These are phyloP conservation scores for Trypanosoma brucei DNA, from an alignment of 208 protist species.

Conservation along the genomic window DNA sequence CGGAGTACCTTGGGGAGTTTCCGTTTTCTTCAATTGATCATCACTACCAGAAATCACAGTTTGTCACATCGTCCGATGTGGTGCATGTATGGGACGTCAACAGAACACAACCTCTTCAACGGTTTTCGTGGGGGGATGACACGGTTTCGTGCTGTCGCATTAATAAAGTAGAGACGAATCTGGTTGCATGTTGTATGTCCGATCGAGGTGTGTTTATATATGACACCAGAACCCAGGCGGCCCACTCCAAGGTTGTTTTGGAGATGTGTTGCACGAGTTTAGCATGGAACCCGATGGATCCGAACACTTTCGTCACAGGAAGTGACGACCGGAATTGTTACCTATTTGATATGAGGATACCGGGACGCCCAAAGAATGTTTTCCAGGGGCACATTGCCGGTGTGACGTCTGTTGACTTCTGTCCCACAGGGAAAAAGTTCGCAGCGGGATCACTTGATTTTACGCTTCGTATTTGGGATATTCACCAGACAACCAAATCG, in stretches of 20 bases:
- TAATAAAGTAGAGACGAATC: constrained; percentile 92
- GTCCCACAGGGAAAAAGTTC: constrained; percentile 94
- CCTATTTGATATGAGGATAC: constrained; percentile 96
- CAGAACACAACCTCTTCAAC: constrained; percentile 90
- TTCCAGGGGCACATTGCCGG: constrained; percentile 95
- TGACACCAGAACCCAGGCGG: constrained; percentile 87
- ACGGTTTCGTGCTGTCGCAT: constrained; percentile 87
- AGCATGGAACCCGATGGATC: constrained; percentile 97
- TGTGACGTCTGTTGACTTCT: constrained; percentile 94
- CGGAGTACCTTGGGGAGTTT: constrained; percentile 88
- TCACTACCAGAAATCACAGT: constrained; percentile 81
- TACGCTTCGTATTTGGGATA: constrained; percentile 93
- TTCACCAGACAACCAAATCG: constrained; percentile 80
- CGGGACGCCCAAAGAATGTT: constrained; percentile 89
- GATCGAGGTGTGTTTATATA: constrained; percentile 94
- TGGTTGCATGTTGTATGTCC: constrained; percentile 87
- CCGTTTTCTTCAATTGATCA: constrained; percentile 94
- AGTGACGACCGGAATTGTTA: constrained; percentile 98
- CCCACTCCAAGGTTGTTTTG: constrained; percentile 92
- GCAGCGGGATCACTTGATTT: constrained; percentile 93
- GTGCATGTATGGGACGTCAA: constrained; percentile 92
- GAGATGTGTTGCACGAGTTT: constrained; percentile 92
- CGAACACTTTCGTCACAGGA: constrained; percentile 95
- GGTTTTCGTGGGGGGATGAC: constrained; percentile 93
- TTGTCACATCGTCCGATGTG: constrained; percentile 92